Evolutionary conservation across 768 basidiomycete genomes (phyloP), one percentile per base, ranked within the genome.

Genomic region (Tylopilus subfusipes): DNA sequence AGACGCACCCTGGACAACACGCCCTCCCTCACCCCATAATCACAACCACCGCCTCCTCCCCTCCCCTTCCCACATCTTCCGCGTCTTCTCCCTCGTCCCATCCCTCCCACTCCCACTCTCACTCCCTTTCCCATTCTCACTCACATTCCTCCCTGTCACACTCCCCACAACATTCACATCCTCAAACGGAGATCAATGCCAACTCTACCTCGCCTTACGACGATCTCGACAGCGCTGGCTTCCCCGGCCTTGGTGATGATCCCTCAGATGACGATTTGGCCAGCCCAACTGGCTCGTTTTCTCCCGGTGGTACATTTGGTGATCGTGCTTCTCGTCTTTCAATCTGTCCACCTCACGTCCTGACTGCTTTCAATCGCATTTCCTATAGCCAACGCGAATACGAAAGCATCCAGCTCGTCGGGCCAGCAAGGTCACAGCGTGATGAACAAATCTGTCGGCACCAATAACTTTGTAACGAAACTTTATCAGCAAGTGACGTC

Each of bases 381-480:
- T 5, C 8, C 27, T 46, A 18, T 40, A 65, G 60, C 44, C 14
- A 57, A 25, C 13, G 10, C 49, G 11, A 57, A 57, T 31, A 30
- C 57, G 3, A 67, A 67, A 38, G 3, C 61, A 7, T 50, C 65
- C 27, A 51, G 56, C 11, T 50, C 59, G 3, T 58, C 67, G 2
- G n/a, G 29, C n/a, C 57, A 60, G 31, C 60, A 57, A 33, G 73
- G 71, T n/a, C 80, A 86, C 72, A 81, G 77, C 57, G 65, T 81
- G 45, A 76, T 87, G 22, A 81, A 82, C 55, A 90, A 89, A 66
- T 81, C 87, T 16, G 77, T 86, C 64, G 73, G 73, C 13, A 78
- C 77, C 21, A 92, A 91, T 64, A 93, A 93, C 65, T 93, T 93
- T 68, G 90, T 93, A 44, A 86, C 86, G 27, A 93, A 93, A 77